A percentile compares a stretch with the other conserved stretches of the same genome.
Evolutionary conservation across 2,329 filamentous ascomycete genomes (phyloP).

Genomic region (Neurospora sp.): DNA sequence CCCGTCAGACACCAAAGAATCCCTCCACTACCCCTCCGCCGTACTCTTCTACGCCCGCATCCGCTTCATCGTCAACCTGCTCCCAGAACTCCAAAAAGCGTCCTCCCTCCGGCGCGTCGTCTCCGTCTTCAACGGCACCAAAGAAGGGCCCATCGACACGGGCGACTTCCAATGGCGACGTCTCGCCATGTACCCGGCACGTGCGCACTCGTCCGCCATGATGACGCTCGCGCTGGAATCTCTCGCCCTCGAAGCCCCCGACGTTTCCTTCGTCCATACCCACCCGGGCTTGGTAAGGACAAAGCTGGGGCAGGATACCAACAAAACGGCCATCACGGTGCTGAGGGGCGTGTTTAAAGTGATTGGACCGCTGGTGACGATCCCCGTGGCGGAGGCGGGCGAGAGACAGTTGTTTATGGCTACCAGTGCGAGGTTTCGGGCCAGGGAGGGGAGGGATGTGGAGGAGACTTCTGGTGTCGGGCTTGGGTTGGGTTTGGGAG

Average conservation of each 20-base stretch:
- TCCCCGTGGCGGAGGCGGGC: conserved; percentile 25
- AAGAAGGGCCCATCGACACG: conserved; percentile 38
- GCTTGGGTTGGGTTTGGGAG: conserved; percentile 14
- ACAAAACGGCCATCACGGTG: conserved; percentile 11
- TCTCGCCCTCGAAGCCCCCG: conserved; percentile 34
- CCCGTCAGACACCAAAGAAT: conserved; percentile 43
- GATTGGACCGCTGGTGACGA: conserved; percentile 13
- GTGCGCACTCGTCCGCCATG: conserved; percentile 38
- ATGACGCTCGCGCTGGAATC: conserved; percentile 40
- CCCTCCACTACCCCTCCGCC: conserved; percentile 40
- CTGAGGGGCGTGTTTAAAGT: conserved; percentile 21
- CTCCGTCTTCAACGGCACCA: conserved; percentile 42
- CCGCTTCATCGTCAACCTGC: conserved; percentile 46
- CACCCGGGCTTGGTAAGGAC: conserved; percentile 30
- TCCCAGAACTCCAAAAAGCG: conserved; percentile 42
- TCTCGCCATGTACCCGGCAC: conserved; percentile 29
- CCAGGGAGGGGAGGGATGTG: conserved; percentile 12
- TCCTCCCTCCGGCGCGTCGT: conserved; percentile 41
- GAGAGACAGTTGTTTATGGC: conserved; percentile 29
- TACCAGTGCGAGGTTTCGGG: conserved; percentile 26
- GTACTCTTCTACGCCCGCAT: conserved; percentile 49
- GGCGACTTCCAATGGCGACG: conserved; percentile 34
- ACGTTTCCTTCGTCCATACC: conserved; percentile 30
- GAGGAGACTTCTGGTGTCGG: conserved; percentile 17
- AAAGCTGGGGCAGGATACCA: conserved; percentile 17